Percentiles rank a stretch among this genome's conserved stretches.
phyloP scores from a whole-genome alignment of 495 filamentous ascomycete species.

The Choiromyces venosus region DNA sequence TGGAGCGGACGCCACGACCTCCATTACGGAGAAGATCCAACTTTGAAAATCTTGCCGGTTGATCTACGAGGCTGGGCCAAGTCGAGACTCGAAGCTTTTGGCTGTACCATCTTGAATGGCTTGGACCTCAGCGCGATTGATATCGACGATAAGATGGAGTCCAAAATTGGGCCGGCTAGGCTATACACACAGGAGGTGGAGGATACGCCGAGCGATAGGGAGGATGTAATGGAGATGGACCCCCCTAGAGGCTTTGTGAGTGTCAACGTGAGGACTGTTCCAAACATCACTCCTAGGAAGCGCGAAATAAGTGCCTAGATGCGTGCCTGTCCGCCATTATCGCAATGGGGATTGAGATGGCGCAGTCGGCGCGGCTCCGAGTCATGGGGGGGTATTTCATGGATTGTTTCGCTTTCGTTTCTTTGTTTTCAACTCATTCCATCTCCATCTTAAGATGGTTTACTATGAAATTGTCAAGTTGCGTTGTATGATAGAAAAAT shows the following conservation, averaged over 20 bases:
- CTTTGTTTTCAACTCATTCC: not conserved
- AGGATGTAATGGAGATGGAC: not conserved
- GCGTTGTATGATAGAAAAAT: too few species aligned
- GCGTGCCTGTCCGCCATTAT: not conserved
- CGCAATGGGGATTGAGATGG: not conserved
- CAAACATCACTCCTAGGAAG: not conserved
- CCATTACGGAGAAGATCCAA: not conserved
- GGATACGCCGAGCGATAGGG: not conserved
- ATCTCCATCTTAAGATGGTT: not conserved
- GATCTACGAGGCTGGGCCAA: not conserved
- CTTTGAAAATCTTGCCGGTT: not conserved
- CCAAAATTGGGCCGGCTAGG: not conserved
- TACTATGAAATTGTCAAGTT: too few species aligned
- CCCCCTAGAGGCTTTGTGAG: not conserved
- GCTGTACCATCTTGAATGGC: not conserved
- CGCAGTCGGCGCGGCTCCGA: not conserved
- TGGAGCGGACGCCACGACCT: conserved; percentile 21
- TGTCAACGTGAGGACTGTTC: not conserved
- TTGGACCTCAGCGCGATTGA: not conserved
- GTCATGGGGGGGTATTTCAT: not conserved
- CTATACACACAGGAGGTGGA: not conserved
- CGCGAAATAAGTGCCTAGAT: not conserved
- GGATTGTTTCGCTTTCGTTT: not conserved
- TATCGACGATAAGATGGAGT: not conserved
- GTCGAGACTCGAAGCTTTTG: not conserved